These are phyloP conservation scores for Croton laevigatus DNA, from an alignment of 441 rosid genomes.

Conservation along the genomic window DNA sequence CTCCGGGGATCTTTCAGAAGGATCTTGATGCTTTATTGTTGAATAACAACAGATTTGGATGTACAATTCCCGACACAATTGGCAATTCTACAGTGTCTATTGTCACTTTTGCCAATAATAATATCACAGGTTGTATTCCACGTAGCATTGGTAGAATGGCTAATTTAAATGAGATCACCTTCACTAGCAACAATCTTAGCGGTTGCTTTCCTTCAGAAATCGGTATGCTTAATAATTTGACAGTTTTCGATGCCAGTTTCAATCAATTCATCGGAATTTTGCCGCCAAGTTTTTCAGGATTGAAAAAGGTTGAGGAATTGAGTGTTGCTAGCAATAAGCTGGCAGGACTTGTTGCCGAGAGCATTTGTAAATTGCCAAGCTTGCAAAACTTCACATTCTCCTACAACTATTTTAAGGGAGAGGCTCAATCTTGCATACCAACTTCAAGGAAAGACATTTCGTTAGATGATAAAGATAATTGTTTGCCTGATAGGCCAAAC, in stretches of 20 bases:
- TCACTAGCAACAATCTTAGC: slow-evolving; percentile 46
- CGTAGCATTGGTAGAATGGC: slow-evolving; percentile 60
- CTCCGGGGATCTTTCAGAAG: slow-evolving; percentile 49
- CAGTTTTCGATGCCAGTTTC: slow-evolving; percentile 53
- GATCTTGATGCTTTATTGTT: slow-evolving; percentile 68
- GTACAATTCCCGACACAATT: slow-evolving; percentile 54
- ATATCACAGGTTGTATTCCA: slow-evolving; percentile 74
- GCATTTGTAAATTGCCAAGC: slow-evolving; percentile 52
- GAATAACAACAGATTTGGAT: slow-evolving; percentile 72
- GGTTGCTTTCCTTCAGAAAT: slow-evolving; percentile 78
- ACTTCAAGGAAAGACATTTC: slow-evolving; percentile 32
- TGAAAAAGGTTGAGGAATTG: slow-evolving; percentile 42
- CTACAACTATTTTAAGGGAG: slow-evolving; percentile 56
- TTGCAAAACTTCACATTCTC: slow-evolving; percentile 55
- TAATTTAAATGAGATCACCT: slow-evolving; percentile 58
- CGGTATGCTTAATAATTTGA: slow-evolving; percentile 47
- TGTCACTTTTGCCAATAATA: slow-evolving; percentile 70
- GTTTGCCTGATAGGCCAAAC: slow-evolving; percentile 48
- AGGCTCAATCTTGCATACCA: slow-evolving; percentile 44
- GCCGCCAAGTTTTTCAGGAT: slow-evolving; percentile 39
- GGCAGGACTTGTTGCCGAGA: slow-evolving; percentile 51
- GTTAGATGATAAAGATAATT: slow-evolving; percentile 53
- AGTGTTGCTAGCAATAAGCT: slow-evolving; percentile 54
- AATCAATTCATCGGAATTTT: slow-evolving; percentile 54
- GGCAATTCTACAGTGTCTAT: slow-evolving; percentile 63